These are phyloP conservation scores for Alternaria viburni DNA, from an alignment of 2,329 filamentous ascomycete species.

Conservation along the genomic window DNA sequence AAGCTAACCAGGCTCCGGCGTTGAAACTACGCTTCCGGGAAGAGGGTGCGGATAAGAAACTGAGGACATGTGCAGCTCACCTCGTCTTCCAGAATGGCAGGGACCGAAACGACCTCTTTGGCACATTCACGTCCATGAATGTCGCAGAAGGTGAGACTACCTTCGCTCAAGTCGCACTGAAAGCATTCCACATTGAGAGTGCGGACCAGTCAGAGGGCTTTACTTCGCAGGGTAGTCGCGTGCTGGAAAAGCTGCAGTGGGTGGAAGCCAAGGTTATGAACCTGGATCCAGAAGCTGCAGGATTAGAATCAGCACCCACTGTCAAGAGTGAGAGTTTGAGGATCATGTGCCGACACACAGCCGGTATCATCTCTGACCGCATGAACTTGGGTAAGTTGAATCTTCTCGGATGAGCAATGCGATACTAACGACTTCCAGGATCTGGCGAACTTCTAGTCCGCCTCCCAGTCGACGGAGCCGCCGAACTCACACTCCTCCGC, in stretches of 20 bases:
- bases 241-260: slow-evolving; percentile 62
- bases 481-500: slow-evolving; percentile 56
- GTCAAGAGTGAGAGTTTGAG: slow-evolving; percentile 79
- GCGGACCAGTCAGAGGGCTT: slow-evolving; percentile 57
- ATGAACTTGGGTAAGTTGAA: slow-evolving; percentile 69
- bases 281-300: slow-evolving; percentile 62
- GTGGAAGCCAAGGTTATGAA: slow-evolving; percentile 75
- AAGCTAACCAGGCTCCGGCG: slow-evolving; percentile 69
- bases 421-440: slow-evolving; percentile 25
- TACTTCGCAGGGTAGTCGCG: slow-evolving; percentile 47
- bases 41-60: slow-evolving; percentile 53
- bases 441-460: slow-evolving; percentile 56
- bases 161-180: slow-evolving; percentile 71
- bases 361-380: slow-evolving; percentile 80
- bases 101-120: slow-evolving; percentile 74
- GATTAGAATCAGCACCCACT: slow-evolving; percentile 66
- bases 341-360: slow-evolving; percentile 75
- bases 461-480: slow-evolving; percentile 48
- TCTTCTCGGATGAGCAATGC: neutral
- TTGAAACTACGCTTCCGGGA: slow-evolving; percentile 75
- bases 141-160: slow-evolving; percentile 71
- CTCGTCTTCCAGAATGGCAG: slow-evolving; percentile 77
- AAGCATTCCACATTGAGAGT: slow-evolving; percentile 68
- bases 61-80: slow-evolving; percentile 67
- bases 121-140: slow-evolving; percentile 74